Evolutionary conservation across 2,329 filamentous ascomycete genomes (phyloP), one percentile per base, ranked within the genome.

Genomic region (Leptodontidium sp.): DNA sequence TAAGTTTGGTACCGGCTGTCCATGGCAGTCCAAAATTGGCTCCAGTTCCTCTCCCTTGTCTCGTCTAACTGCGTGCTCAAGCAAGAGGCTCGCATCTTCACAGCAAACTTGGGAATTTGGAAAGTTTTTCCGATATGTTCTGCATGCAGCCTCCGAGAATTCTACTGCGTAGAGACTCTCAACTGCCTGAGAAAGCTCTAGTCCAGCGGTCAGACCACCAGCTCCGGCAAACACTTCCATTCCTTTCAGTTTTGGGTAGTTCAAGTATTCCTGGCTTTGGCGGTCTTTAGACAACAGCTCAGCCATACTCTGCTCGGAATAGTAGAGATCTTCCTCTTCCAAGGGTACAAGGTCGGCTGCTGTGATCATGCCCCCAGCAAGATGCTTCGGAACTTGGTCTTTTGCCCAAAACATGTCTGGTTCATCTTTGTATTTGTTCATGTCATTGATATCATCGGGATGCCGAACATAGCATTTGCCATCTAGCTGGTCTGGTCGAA

Each of bases 321-420:
- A 55, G 40, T 17, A 2, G 0, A 47, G 12, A 3, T 15, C 38
- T 24, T 17, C n/a, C 35, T 17, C 8, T 17, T 11, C 45, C 32
- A 8, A 65, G 17, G 6, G 29, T 12, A 50, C n/a, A 4, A 50
- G 47, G 21, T 50, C 47, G 21, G 8, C 9, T 21, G n/a, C 47
- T 47, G 5, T 47, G n/a, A 21, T 47, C 9, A 12, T n/a, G 11
- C 47, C 47, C 0, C 24, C 21, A 7, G 50, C 32, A 21, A 63
- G 9, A 32, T 17, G n/a, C 32, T 40, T 6, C 2, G 8, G 3
- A 6, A 72, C 62, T 24, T 66, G 47, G 6, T 69, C 55, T 14
- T 65, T 7, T 0, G 73, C 65, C 69, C 71, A 75, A 17, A 75
- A 75, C 9, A 49, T 68, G 21, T 75, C 68, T 4, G 66, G 14